These are phyloP conservation scores for Hibiscus syriacus DNA, from an alignment of 345 rosid species.

Conservation along the genomic window DNA sequence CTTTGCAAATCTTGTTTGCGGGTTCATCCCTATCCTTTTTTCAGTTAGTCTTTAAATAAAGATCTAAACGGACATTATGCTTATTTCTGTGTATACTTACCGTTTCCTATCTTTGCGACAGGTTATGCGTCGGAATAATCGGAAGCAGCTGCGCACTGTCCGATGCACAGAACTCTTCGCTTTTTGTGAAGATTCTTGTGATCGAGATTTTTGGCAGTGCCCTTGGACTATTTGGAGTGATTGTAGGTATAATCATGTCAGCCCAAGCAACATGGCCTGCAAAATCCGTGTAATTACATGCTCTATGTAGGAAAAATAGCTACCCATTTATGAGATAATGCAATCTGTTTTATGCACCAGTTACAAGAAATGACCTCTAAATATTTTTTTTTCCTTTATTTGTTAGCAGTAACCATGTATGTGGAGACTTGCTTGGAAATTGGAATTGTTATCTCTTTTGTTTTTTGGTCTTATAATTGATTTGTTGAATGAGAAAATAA, in stretches of 20 bases:
- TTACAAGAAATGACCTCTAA: not conserved
- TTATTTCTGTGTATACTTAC: not conserved
- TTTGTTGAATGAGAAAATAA: slow-evolving; percentile 7
- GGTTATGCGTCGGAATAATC: slow-evolving; percentile 91
- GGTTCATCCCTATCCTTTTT: slow-evolving; percentile 41
- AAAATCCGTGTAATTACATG: slow-evolving; percentile 25
- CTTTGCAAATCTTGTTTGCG: slow-evolving; percentile 96
- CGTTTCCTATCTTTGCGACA: slow-evolving; percentile 19
- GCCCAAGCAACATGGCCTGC: slow-evolving; percentile 99
- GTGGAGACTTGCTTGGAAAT: slow-evolving; percentile 9
- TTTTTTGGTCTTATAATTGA: slow-evolving; percentile 5
- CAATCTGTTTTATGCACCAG: not conserved
- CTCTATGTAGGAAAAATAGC: not conserved
- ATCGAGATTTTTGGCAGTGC: slow-evolving; percentile 99
- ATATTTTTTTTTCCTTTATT: slow-evolving; percentile 2
- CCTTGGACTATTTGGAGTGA: slow-evolving; percentile 94
- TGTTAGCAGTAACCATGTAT: slow-evolving; percentile 2
- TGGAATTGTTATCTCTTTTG: not conserved
- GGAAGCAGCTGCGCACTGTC: slow-evolving; percentile 98
- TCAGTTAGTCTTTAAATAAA: not conserved
- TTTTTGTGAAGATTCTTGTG: slow-evolving; percentile 96
- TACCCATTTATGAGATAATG: not conserved
- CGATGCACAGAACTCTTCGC: slow-evolving; percentile 96
- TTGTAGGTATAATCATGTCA: slow-evolving; percentile 95
- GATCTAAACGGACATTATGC: not conserved